Evolutionary conservation across 257 asterid genomes (phyloP).

Genomic region (Plantago ovata): DNA sequence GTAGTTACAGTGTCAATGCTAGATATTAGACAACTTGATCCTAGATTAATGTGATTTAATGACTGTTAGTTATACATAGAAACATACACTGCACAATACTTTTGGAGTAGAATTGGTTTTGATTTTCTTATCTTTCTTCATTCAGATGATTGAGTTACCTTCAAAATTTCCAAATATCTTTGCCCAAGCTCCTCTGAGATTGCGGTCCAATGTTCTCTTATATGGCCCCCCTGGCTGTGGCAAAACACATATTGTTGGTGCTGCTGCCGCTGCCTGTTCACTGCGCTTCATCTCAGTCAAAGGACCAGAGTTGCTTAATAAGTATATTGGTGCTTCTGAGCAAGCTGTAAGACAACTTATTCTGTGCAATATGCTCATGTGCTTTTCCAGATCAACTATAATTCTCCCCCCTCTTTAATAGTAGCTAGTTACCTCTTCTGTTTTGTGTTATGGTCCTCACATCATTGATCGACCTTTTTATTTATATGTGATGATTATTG

Average conservation of each 20-base stretch:
- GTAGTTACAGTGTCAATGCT: background rate
- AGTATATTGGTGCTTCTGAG: constrained; percentile 98
- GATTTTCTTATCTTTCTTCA: constrained; percentile 15
- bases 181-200: constrained; percentile 82
- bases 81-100: constrained; percentile 3
- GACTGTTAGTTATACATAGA: background rate
- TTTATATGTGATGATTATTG: background rate
- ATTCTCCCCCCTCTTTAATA: background rate
- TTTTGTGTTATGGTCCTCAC: background rate
- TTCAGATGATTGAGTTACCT: constrained; percentile 90
- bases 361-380: constrained; percentile 12
- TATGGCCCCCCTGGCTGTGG: constrained; percentile 99
- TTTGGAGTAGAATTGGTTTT: constrained; percentile 8
- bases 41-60: background rate
- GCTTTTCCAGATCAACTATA: constrained; percentile 10
- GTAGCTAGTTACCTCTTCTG: background rate
- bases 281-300: constrained; percentile 91
- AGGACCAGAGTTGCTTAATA: constrained; percentile 96
- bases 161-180: constrained; percentile 82
- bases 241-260: constrained; percentile 95
- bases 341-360: constrained; percentile 73
- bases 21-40: background rate
- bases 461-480: constrained; percentile 3
- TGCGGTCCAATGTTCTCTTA: constrained; percentile 94
- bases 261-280: constrained; percentile 97